Conservation (phyloP, 2,329 filamentous ascomycete genomes). For the Pleoardoris graminearum region DNA sequence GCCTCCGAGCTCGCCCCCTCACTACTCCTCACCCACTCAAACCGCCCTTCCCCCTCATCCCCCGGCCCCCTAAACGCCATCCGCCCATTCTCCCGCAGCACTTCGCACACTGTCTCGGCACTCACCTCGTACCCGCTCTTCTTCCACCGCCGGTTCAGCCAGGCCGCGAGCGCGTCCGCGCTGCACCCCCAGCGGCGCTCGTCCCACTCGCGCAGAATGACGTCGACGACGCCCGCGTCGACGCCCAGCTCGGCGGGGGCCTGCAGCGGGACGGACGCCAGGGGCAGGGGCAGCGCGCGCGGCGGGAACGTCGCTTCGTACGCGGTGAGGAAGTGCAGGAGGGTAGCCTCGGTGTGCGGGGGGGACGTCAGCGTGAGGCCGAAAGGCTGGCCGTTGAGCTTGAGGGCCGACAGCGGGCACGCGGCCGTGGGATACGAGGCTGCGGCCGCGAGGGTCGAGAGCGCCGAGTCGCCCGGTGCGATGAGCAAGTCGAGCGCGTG, state of each 20-base stretch:
- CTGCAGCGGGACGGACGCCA: conserved; percentile 33
- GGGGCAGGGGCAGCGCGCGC: conserved; percentile 35
- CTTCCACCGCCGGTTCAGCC: conserved; percentile 40
- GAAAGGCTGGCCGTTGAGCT: conserved; percentile 43
- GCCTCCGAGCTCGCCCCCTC: neutral
- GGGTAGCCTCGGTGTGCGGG: conserved; percentile 35
- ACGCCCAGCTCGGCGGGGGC: conserved; percentile 34
- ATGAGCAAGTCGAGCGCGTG: conserved; percentile 39
- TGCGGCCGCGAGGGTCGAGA: conserved; percentile 41
- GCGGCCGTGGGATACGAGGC: conserved; percentile 43
- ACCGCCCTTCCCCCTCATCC: conserved; percentile 40
- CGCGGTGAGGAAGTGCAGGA: conserved; percentile 43
- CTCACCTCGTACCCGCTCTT: conserved; percentile 42
- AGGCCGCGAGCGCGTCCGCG: conserved; percentile 39
- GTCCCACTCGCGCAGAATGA: conserved; percentile 43
- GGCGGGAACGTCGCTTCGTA: conserved; percentile 43
- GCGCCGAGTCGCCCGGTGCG: conserved; percentile 40
- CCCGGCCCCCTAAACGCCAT: conserved; percentile 42
- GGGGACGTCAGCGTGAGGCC: conserved; percentile 38
- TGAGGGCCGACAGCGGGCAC: conserved; percentile 39
- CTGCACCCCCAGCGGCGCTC: conserved; percentile 36
- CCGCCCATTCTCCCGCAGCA: conserved; percentile 39
- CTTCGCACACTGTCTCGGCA: conserved; percentile 41
- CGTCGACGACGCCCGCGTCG: conserved; percentile 37
- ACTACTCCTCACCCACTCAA: conserved; percentile 18